phyloP scores from a whole-genome alignment of 148 eudicot species.

The Rhododendron henanense region DNA sequence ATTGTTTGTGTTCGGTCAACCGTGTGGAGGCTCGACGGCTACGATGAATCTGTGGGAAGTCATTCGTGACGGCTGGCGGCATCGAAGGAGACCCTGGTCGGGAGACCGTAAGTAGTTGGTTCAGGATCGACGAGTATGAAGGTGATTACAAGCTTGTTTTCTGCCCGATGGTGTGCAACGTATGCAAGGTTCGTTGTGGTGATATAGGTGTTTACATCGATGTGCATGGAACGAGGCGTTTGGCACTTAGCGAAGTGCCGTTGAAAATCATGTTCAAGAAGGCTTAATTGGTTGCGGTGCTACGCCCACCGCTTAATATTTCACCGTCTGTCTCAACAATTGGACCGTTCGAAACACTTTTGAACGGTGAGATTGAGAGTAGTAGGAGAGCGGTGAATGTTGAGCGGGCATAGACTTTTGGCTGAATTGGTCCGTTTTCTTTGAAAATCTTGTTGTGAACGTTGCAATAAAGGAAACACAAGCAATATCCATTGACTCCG shows the following conservation, averaged over 20 bases:
- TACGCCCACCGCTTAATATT: too few species aligned
- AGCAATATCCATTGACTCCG: too few species aligned
- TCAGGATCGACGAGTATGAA: conserved; percentile 40
- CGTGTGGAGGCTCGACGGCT: conserved; percentile 31
- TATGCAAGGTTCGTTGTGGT: conserved; percentile 41
- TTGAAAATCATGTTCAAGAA: conserved; percentile 43
- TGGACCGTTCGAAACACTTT: too few species aligned
- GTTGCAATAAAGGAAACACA: too few species aligned
- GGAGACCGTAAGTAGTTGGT: conserved; percentile 39
- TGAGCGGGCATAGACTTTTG: too few species aligned
- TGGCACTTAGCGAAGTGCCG: conserved; percentile 35
- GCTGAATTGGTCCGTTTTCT: too few species aligned
- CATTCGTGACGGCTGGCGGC: conserved; percentile 29
- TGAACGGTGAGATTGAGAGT: too few species aligned
- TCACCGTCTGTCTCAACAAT: too few species aligned
- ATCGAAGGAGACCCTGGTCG: conserved; percentile 36
- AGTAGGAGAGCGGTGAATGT: too few species aligned
- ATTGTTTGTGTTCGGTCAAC: conserved; percentile 30
- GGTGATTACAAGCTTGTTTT: conserved; percentile 42
- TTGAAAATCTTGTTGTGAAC: too few species aligned
- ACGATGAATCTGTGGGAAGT: conserved; percentile 19
- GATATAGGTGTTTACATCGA: conserved; percentile 39
- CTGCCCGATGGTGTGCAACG: conserved; percentile 53
- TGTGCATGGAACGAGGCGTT: conserved; percentile 36
- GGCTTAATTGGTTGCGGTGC: neutral